A percentile compares a stretch with the other conserved stretches of the same genome.
Conservation (phyloP, 1,139 yeast genomes). For the Eremothecium coryli region DNA sequence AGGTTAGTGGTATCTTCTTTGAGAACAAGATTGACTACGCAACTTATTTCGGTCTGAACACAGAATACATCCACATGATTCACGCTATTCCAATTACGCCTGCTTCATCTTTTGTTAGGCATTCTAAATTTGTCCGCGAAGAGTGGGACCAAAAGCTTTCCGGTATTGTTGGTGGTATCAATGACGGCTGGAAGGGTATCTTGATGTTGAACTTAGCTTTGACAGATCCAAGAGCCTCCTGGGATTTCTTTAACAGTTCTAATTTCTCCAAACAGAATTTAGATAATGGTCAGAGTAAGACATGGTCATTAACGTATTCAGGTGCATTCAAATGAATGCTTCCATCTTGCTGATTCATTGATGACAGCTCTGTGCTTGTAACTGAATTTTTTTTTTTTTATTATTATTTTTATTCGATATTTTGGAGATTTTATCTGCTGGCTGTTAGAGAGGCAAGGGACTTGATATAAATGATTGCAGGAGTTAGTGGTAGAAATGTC, state of each 20-base stretch:
- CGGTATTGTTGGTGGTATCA: constrained; percentile 43
- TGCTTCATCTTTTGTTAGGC: constrained; percentile 66
- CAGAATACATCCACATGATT: constrained; percentile 87
- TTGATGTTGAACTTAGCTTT: constrained; percentile 71
- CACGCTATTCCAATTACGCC: constrained; percentile 92
- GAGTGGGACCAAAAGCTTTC: constrained; percentile 62
- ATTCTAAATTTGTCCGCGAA: constrained; percentile 57
- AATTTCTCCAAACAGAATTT: constrained; percentile 45
- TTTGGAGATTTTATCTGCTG: no score
- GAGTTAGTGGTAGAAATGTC: no score
- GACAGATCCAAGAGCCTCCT: constrained; percentile 57
- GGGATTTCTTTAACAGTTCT: constrained; percentile 52
- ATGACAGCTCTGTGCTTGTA: background rate
- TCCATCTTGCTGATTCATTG: background rate
- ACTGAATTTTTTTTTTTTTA: background rate
- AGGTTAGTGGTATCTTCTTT: constrained; percentile 66
- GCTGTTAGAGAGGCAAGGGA: no score
- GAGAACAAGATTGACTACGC: constrained; percentile 91
- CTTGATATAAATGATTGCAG: no score
- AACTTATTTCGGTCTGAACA: constrained; percentile 70
- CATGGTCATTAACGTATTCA: constrained; percentile 80
- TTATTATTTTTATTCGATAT: no score
- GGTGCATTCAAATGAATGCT: constrained; percentile 43
- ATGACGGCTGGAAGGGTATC: constrained; percentile 85
- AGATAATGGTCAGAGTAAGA: constrained; percentile 82